Evolutionary conservation across 2,329 filamentous ascomycete species (phyloP).

Genomic region (Aspergillus arachidicola): DNA sequence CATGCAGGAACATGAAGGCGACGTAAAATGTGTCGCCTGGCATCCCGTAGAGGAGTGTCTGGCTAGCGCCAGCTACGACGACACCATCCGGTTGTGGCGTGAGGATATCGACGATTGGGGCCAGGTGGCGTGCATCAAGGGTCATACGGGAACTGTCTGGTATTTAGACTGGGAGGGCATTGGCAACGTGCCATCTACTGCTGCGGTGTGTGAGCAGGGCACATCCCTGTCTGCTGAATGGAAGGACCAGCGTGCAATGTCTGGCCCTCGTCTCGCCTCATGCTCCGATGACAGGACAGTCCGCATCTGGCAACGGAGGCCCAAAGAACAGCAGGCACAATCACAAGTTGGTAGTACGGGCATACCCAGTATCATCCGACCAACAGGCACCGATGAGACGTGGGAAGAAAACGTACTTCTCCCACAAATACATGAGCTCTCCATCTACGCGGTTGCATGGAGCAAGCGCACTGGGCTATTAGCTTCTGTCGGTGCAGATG

Average conservation of each 20-base stretch:
- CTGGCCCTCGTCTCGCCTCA: conserved; percentile 68
- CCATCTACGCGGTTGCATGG: conserved; percentile 86
- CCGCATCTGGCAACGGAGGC: conserved; percentile 73
- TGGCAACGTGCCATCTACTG: conserved; percentile 32
- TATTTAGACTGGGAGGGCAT: conserved; percentile 68
- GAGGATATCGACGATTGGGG: conserved; percentile 95
- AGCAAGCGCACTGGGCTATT: conserved; percentile 74
- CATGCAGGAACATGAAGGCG: conserved; percentile 88
- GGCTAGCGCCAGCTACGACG: conserved; percentile 91
- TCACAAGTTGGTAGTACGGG: conserved; percentile 44
- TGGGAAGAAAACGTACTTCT: conserved; percentile 80
- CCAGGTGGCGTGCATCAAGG: conserved; percentile 78
- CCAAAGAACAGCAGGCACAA: conserved; percentile 50
- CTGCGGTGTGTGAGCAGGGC: not conserved
- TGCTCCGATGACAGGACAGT: conserved; percentile 82
- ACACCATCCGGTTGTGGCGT: conserved; percentile 84
- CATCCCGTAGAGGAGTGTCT: conserved; percentile 79
- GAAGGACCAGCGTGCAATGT: conserved; percentile 33
- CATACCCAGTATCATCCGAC: conserved; percentile 88
- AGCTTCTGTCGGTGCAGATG: conserved; percentile 88
- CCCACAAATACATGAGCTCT: conserved; percentile 73
- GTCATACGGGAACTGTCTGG: conserved; percentile 88
- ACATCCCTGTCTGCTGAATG: conserved; percentile 24
- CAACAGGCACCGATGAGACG: conserved; percentile 70
- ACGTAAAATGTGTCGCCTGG: conserved; percentile 94